phyloP scores from a whole-genome alignment of 2,329 filamentous ascomycete species.

The Ilyonectria sp. region DNA sequence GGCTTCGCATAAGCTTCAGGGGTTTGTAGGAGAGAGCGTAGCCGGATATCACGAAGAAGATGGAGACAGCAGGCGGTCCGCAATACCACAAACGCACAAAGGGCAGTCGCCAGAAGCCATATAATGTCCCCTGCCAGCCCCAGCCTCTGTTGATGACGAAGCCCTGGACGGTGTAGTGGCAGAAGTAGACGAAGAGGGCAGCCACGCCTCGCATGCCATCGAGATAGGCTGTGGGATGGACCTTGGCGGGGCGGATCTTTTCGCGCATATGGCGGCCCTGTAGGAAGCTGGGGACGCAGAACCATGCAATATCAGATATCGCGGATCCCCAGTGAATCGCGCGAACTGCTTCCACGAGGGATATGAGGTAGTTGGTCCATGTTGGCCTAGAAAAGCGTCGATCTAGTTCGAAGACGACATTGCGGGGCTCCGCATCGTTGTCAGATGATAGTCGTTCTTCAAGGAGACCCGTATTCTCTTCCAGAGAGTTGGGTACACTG shows the following conservation, averaged over 20 bases:
- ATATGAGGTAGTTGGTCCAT: not conserved
- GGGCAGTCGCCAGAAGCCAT: conserved; percentile 65
- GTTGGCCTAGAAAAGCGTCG: not conserved
- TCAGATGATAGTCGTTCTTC: not conserved
- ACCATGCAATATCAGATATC: conserved; percentile 57
- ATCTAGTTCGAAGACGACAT: not conserved
- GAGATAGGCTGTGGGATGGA: conserved; percentile 69
- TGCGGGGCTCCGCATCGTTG: not conserved
- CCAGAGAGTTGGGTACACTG: not conserved
- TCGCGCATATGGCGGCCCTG: conserved; percentile 60
- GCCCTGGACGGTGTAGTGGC: conserved; percentile 68
- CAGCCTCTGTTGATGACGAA: conserved; percentile 67
- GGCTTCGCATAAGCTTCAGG: conserved; percentile 60
- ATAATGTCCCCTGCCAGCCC: conserved; percentile 61
- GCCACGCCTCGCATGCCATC: conserved; percentile 72
- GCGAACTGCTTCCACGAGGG: not conserved
- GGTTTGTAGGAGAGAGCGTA: conserved; percentile 71
- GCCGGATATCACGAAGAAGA: conserved; percentile 75
- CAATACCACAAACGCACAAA: conserved; percentile 68
- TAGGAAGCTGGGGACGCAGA: conserved; percentile 67
- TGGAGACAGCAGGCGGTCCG: conserved; percentile 69
- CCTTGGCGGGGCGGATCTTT: conserved; percentile 55
- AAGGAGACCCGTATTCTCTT: not conserved
- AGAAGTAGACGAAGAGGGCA: conserved; percentile 70
- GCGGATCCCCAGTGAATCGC: conserved; percentile 49